Conservation (phyloP, 441 rosid species). For the Brassica balearica region DNA sequence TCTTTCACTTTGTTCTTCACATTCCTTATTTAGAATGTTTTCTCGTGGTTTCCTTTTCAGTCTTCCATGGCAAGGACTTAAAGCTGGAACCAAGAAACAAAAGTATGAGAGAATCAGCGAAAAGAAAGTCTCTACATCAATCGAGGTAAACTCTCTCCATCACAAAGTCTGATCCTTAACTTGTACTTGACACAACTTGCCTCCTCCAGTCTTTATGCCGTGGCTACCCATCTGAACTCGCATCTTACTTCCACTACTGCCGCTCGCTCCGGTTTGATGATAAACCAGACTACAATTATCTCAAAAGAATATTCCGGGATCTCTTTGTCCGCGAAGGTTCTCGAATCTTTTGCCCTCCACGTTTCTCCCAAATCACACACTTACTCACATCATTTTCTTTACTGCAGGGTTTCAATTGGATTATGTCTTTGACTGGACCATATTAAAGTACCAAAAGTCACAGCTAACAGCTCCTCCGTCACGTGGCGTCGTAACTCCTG, state of each 20-base stretch:
- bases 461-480: conserved; percentile 79
- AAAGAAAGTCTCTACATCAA: conserved; percentile 94
- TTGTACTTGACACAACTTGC: neutral
- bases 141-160: conserved; percentile 63
- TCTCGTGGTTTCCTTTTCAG: conserved; percentile 42
- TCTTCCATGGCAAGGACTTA: conserved; percentile 99
- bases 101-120: conserved; percentile 98
- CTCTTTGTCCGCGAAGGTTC: conserved; percentile 98
- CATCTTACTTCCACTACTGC: conserved; percentile 95
- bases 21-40: conserved; percentile 17
- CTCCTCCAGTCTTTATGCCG: conserved; percentile 76
- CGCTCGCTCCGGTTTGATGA: conserved; percentile 95
- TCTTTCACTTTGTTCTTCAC: conserved; percentile 23
- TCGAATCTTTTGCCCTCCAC: conserved; percentile 14
- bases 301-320: conserved; percentile 91
- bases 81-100: conserved; percentile 98
- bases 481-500: conserved; percentile 64
- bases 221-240: conserved; percentile 95
- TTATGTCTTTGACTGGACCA: conserved; percentile 97
- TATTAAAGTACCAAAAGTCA: conserved; percentile 94
- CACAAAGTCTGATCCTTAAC: conserved; percentile 11
- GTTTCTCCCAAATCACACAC: neutral
- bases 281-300: conserved; percentile 92
- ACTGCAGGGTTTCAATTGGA: conserved; percentile 92
- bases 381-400: no score